A percentile compares a stretch with the other conserved stretches of the same genome.
These are phyloP conservation scores for Fomes fomentarius DNA, from an alignment of 1,284 basidiomycete species.

Conservation along the genomic window DNA sequence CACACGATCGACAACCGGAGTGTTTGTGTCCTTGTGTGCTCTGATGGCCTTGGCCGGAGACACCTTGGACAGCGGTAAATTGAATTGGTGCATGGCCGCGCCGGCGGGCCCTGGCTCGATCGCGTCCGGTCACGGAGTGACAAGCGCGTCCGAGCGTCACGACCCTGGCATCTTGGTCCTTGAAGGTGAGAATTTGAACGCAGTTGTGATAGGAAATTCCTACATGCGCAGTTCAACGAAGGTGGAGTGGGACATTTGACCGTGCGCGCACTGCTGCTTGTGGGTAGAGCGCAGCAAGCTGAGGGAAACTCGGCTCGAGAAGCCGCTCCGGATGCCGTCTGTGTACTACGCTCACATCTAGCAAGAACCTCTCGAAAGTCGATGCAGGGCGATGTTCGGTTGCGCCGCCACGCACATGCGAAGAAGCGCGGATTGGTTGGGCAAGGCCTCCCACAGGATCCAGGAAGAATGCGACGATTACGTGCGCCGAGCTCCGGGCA, in stretches of 20 bases:
- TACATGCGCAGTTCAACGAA: slow-evolving; percentile 1
- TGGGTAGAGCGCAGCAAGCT: slow-evolving; percentile 5
- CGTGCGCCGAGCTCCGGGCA: no score
- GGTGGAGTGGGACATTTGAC: slow-evolving; percentile 9
- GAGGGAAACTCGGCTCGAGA: slow-evolving; percentile 3
- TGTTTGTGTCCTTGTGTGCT: background rate
- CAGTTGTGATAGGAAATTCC: background rate
- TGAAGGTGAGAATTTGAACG: no score
- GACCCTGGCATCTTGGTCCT: no score
- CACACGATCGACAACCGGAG: background rate
- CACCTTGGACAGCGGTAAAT: background rate
- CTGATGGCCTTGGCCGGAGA: background rate
- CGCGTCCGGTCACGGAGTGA: slow-evolving; percentile 16
- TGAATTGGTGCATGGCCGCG: no score
- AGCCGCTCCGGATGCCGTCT: no score
- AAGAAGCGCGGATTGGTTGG: background rate
- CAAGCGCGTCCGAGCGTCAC: slow-evolving; percentile 13
- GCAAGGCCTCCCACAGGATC: background rate
- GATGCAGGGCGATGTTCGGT: background rate
- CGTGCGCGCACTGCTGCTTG: background rate
- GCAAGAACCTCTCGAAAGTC: no score
- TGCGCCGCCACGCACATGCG: background rate
- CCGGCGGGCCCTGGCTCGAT: no score
- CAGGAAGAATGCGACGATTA: no score
- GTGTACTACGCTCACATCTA: no score